These are phyloP conservation scores for Smittium culicis DNA, from an alignment of 371 early-diverging fungal genomes.

Conservation along the genomic window DNA sequence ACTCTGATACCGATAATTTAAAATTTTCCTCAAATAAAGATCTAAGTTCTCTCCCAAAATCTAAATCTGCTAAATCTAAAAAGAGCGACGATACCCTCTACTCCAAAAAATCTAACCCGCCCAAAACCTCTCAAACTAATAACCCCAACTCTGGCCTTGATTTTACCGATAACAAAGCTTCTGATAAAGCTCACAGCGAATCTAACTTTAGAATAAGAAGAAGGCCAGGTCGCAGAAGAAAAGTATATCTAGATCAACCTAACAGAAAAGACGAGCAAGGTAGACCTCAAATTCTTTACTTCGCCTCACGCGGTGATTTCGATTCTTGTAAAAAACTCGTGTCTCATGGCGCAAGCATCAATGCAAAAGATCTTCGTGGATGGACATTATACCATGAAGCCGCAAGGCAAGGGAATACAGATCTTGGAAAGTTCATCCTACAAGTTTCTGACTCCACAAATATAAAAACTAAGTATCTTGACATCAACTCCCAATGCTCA, in stretches of 20 bases:
- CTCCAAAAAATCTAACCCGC: no score
- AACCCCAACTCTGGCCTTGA: neutral
- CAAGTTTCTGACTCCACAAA: constrained; percentile 19
- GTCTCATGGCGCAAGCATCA: constrained; percentile 58
- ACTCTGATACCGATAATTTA: neutral
- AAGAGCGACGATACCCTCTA: neutral
- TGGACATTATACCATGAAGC: constrained; percentile 79
- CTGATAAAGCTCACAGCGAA: constrained; percentile 9
- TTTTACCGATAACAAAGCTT: constrained; percentile 1
- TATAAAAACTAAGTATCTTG: constrained; percentile 18
- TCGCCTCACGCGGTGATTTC: constrained; percentile 34
- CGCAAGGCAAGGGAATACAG: constrained; percentile 40
- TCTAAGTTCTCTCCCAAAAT: neutral
- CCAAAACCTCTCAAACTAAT: neutral
- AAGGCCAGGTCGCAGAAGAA: constrained; percentile 18
- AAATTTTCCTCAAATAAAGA: neutral
- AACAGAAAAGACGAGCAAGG: constrained; percentile 21
- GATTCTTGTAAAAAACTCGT: constrained; percentile 39
- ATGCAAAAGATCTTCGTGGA: constrained; percentile 46
- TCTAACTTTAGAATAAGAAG: constrained; percentile 11
- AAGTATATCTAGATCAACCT: constrained; percentile 18
- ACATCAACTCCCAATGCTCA: constrained; percentile 18
- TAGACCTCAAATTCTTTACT: constrained; percentile 27
- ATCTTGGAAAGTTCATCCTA: constrained; percentile 38
- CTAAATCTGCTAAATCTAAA: neutral